Evolutionary conservation across 2,329 filamentous ascomycete genomes (phyloP).

Genomic region (Cladosporium sp.): DNA sequence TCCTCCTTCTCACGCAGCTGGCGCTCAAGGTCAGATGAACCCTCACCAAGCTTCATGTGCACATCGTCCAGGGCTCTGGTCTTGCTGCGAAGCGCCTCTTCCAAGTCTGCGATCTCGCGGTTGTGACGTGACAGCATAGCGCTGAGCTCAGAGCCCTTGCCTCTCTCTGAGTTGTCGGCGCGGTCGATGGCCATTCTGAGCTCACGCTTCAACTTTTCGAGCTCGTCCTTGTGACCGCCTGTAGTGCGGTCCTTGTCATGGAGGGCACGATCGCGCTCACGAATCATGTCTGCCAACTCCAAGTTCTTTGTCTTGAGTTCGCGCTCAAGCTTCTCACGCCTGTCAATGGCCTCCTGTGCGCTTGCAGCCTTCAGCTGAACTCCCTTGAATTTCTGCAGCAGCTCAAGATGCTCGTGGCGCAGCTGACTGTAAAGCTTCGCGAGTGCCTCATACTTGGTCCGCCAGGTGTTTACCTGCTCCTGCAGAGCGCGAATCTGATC

Average conservation of each 20-base stretch:
- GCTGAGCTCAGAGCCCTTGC: conserved; percentile 92
- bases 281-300: conserved; percentile 98
- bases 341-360: conserved; percentile 93
- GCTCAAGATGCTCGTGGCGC: conserved; percentile 87
- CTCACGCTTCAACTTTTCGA: conserved; percentile 92
- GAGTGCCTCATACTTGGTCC: conserved; percentile 91
- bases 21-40: conserved; percentile 79
- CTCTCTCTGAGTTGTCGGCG: conserved; percentile 85
- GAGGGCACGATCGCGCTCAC: conserved; percentile 86
- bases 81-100: conserved; percentile 86
- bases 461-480: conserved; percentile 97
- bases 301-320: conserved; percentile 99
- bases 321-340: conserved; percentile 88
- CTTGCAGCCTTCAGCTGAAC: conserved; percentile 96
- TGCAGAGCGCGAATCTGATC: conserved; percentile 90
- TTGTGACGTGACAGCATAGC: conserved; percentile 95
- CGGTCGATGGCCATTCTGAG: conserved; percentile 86
- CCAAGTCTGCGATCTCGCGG: conserved; percentile 91
- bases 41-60: conserved; percentile 71
- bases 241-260: conserved; percentile 87
- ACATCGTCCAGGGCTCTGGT: conserved; percentile 80
- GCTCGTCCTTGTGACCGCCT: conserved; percentile 84
- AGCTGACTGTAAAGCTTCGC: conserved; percentile 97
- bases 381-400: conserved; percentile 92
- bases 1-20: conserved; percentile 91